Conservation (phyloP, 2,329 filamentous ascomycete genomes). For the Trichoderma brevicompactum region DNA sequence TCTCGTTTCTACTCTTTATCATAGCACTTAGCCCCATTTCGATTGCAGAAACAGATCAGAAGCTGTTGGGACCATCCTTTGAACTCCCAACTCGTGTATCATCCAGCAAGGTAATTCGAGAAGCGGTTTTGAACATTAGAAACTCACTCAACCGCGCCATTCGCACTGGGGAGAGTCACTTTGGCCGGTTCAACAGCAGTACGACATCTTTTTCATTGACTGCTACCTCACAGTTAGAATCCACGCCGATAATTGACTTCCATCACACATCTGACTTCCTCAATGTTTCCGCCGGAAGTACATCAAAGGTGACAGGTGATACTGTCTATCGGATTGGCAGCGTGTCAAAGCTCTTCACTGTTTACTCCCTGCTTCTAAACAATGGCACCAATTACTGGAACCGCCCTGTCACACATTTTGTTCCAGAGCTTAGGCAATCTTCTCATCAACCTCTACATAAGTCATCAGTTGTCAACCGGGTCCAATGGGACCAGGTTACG, state of each 20-base stretch:
- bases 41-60: slow-evolving; percentile 17
- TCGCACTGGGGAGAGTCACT: slow-evolving; percentile 12
- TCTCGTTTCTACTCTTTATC: not conserved
- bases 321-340: slow-evolving; percentile 39
- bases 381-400: slow-evolving; percentile 34
- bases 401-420: slow-evolving; percentile 36
- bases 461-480: not conserved
- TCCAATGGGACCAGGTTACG: slow-evolving; percentile 29
- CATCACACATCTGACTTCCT: slow-evolving; percentile 28
- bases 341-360: slow-evolving; percentile 38
- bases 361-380: slow-evolving; percentile 35
- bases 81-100: not conserved
- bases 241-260: slow-evolving; percentile 25
- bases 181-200: slow-evolving; percentile 24
- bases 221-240: slow-evolving; percentile 22
- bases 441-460: not conserved
- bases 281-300: slow-evolving; percentile 30
- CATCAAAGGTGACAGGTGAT: slow-evolving; percentile 14
- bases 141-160: slow-evolving; percentile 17
- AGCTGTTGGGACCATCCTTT: slow-evolving; percentile 22
- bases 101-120: not conserved
- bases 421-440: slow-evolving; percentile 34
- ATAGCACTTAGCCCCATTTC: not conserved
- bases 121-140: slow-evolving; percentile 1
- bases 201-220: slow-evolving; percentile 29